phyloP scores from a whole-genome alignment of 805 yeast genomes.

The Suhomyces faveliae region DNA sequence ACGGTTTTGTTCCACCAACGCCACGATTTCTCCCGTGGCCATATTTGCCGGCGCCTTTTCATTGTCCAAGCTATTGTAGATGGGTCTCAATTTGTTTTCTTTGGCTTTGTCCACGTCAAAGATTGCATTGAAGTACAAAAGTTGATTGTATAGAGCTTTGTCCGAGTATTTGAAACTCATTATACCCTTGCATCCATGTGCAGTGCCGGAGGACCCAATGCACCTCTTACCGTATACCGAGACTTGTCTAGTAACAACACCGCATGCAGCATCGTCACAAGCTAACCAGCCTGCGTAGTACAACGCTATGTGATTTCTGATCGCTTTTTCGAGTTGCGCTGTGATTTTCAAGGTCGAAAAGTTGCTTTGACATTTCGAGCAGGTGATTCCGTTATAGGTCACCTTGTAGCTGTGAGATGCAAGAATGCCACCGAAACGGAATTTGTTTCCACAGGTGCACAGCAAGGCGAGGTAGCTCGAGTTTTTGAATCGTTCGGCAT shows the following conservation, averaged over 20 bases:
- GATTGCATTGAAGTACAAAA: slow-evolving; percentile 71
- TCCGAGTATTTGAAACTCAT: slow-evolving; percentile 77
- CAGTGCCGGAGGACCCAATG: slow-evolving; percentile 60
- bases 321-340: slow-evolving; percentile 70
- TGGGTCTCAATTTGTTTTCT: slow-evolving; percentile 51
- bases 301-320: slow-evolving; percentile 65
- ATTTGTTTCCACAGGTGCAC: slow-evolving; percentile 62
- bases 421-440: slow-evolving; percentile 73
- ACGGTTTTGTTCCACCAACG: slow-evolving; percentile 78
- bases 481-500: slow-evolving; percentile 75
- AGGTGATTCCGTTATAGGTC: slow-evolving; percentile 67
- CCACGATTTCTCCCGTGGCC: slow-evolving; percentile 58
- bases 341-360: slow-evolving; percentile 57
- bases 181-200: slow-evolving; percentile 72
- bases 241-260: slow-evolving; percentile 74
- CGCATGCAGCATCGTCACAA: slow-evolving; percentile 87
- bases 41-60: slow-evolving; percentile 30
- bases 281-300: slow-evolving; percentile 85
- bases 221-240: slow-evolving; percentile 89
- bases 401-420: slow-evolving; percentile 60
- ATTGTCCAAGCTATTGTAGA: slow-evolving; percentile 37
- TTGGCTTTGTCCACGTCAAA: slow-evolving; percentile 83
- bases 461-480: slow-evolving; percentile 52
- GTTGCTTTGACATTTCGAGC: slow-evolving; percentile 56
- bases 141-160: slow-evolving; percentile 80